Evolutionary conservation across 495 filamentous ascomycete genomes (phyloP).

Genomic region (Pseudevernia furfuracea): DNA sequence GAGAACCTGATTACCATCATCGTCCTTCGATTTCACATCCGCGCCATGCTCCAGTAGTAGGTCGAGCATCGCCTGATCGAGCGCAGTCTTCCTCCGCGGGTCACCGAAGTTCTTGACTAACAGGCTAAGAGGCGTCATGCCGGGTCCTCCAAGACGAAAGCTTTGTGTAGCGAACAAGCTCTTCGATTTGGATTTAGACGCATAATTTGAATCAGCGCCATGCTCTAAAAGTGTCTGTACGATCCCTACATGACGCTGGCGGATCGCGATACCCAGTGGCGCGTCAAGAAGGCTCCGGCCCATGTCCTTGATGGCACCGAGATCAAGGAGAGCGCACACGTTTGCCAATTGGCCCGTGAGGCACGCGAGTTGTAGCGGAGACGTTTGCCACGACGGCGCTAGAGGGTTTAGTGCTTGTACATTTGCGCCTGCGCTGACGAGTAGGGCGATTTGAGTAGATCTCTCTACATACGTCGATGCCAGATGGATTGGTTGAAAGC

Average conservation of each 20-base stretch:
- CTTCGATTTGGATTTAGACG: neutral
- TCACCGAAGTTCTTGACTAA: neutral
- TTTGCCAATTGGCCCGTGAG: neutral
- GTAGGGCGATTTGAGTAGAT: neutral
- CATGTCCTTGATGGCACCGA: neutral
- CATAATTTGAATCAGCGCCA: constrained; percentile 1
- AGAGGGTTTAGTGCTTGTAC: neutral
- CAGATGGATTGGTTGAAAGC: neutral
- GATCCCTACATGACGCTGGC: neutral
- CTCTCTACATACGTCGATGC: neutral
- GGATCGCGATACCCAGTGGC: constrained; percentile 5
- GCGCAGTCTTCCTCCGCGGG: no score
- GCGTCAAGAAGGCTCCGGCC: neutral
- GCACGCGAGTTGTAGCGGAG: neutral
- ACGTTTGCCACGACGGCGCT: neutral
- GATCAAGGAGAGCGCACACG: constrained; percentile 1
- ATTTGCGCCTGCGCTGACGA: constrained; percentile 6
- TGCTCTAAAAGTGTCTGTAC: neutral
- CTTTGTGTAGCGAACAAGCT: neutral
- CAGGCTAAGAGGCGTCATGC: neutral
- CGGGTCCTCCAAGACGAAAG: neutral
- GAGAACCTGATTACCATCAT: neutral
- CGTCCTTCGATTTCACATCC: neutral
- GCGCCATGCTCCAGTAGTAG: constrained; percentile 3
- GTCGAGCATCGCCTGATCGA: neutral